phyloP scores from a whole-genome alignment of 129 eudicot genomes.

The Silybum marianum region DNA sequence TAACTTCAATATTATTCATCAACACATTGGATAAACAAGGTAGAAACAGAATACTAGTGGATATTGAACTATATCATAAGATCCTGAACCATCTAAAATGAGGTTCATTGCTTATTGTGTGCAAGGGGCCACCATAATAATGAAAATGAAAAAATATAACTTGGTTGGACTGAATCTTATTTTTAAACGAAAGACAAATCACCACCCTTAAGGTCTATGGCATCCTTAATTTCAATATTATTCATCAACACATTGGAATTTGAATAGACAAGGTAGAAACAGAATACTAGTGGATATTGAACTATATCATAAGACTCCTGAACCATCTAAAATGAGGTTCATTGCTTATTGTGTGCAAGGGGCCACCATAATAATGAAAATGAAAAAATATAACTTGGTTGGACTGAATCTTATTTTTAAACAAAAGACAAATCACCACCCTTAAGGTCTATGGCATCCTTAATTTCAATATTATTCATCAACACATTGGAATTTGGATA shows the following conservation, averaged over 20 bases:
- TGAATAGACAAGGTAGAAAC: not conserved
- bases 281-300: not conserved
- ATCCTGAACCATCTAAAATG: not conserved
- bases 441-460: not conserved
- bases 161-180: not conserved
- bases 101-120: not conserved
- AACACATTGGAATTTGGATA: not conserved
- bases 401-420: not conserved
- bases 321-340: not conserved
- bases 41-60: not conserved
- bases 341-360: not conserved
- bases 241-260: not conserved
- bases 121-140: not conserved
- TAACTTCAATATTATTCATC: constrained; percentile 2
- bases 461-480: not conserved
- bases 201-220: not conserved
- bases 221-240: not conserved
- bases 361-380: not conserved
- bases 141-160: not conserved
- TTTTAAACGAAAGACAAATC: not conserved
- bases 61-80: not conserved
- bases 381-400: not conserved
- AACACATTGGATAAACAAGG: not conserved
- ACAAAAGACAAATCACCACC: constrained; percentile 7
- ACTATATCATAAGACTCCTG: not conserved